Evolutionary conservation across 257 asterid species (phyloP), one percentile per base, ranked within the genome.

Genomic region (Nicotiana obtusifolia): DNA sequence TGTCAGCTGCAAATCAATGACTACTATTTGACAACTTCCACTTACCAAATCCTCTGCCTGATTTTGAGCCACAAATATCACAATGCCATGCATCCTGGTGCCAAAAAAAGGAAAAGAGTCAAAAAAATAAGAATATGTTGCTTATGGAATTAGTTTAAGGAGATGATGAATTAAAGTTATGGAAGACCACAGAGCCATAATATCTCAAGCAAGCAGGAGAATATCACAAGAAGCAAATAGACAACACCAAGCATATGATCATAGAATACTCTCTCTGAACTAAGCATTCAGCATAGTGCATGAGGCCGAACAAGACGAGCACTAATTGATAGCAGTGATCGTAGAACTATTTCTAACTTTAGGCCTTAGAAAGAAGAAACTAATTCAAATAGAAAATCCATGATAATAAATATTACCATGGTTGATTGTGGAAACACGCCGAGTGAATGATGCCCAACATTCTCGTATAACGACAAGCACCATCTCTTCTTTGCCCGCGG

Each of bases 21-120:
- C 37, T 24, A 54, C 2, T 66, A 44, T 5, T 44, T 60, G 76
- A 47, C 30, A 31, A 54, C 78, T 26, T 56, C 60, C 83, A 84
- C 98, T 90, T 84, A 96, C 99, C 99, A 83, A 94, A 96, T 84
- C 99, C 98, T 90, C 95, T 92, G 86, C 99, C 98, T 83, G 99
- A 96, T 88, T 93, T 96, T 57, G 98, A 94, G 80, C 94, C 93
- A 86, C 99, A 96, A 73, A 96, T 92, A 85, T 94, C 98, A 86
- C 99, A 96, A 84, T 92, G 98, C 97, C 98, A 96, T 78, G 98
- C 92, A 80, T 94, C 98, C 98, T 94, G 90, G 83, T 57, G 80
- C 44, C 62, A 31, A 52, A 0, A n/a, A n/a, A 49, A 49, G n/a
- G 56, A 28, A 26, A 0, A 73, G 41, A 73, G 24, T 8, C 62